Base-by-base conservation (phyloP, 495 filamentous ascomycete genomes). In the Tuber aestivum region DNA sequence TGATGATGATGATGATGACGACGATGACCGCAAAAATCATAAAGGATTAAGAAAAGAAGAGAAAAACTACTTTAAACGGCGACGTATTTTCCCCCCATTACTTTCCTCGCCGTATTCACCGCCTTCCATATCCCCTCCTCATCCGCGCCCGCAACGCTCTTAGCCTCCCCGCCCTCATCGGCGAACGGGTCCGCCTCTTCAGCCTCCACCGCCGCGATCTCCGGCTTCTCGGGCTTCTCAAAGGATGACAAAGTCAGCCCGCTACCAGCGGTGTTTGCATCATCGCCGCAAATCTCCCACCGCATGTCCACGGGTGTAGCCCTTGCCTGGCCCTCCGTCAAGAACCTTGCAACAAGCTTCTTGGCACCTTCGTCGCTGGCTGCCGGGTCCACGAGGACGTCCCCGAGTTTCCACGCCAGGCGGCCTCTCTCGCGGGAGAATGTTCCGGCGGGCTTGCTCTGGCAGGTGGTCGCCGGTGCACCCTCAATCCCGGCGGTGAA, bases 401-500 rank as follows among this genome's bases (percentile, higher is more conserved):
- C 96, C 37, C 92, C 93, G 20, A 98, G 86, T 72, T 91, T 91
- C 95, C 95, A 99, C 82, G 90, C 93, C 21, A 97, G 90, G 7
- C 94, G 84, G n/a, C 92, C 91, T 72, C 92, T 91, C 73, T 98
- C 95, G 81, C 93, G 92, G 14, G 92, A 88, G 86, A 97, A 97
- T 1, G 89, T 91, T 16, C 93, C 92, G 12, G 87, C 85, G 0
- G 92, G 92, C 79, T 93, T 94, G 21, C 89, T 91, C 82, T 92
- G 91, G 78, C 90, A 93, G 61, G 85, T 88, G 75, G 86, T 86
- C 1, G 90, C 87, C 61, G 85, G 86, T 1, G 86, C 86, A 48
- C 91, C 91, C 75, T 97, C 93, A 79, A 98, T 88, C 40, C 89
- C 89, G 69, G 95, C 89, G 12, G 93, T 89, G 70, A 99, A 85